A percentile compares a stretch with the other conserved stretches of the same genome.
phyloP scores from a whole-genome alignment of 2,329 filamentous ascomycete species.

The Gliomastix tumulicola region DNA sequence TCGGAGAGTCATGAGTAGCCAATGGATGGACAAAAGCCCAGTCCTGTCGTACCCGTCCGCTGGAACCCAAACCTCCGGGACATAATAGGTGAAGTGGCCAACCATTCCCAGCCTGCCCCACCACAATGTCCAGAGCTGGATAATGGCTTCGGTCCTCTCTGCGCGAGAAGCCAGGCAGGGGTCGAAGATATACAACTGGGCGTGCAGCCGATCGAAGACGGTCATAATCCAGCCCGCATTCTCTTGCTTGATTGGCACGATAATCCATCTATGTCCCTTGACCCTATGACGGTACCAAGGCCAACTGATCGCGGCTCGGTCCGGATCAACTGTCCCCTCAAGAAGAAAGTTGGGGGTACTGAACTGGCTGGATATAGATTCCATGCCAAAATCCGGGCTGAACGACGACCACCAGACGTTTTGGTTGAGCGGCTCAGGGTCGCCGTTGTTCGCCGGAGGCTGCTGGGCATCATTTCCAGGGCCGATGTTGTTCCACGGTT shows the following conservation, averaged over 20 bases:
- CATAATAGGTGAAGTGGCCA: constrained; percentile 9
- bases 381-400: too few relatives aligned
- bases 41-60: too few relatives aligned
- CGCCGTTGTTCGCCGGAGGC: too few relatives aligned
- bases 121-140: constrained; percentile 10
- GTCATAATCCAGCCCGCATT: constrained; percentile 10
- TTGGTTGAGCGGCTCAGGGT: too few relatives aligned
- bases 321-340: too few relatives aligned
- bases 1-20: constrained; percentile 11
- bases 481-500: not conserved
- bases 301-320: too few relatives aligned
- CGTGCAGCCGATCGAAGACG: constrained; percentile 10
- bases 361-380: too few relatives aligned
- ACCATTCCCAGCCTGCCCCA: constrained; percentile 9
- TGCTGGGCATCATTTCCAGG: too few relatives aligned
- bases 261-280: constrained; percentile 7
- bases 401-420: too few relatives aligned
- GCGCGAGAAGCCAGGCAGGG: constrained; percentile 3
- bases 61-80: constrained; percentile 1
- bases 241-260: constrained; percentile 8
- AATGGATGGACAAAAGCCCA: constrained; percentile 7
- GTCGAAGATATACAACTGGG: constrained; percentile 12
- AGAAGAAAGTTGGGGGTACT: too few relatives aligned
- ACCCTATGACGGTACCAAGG: too few relatives aligned
- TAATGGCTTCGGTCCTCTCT: constrained; percentile 7